phyloP scores from a whole-genome alignment of 345 rosid genomes.

The Salix arbutifolia region DNA sequence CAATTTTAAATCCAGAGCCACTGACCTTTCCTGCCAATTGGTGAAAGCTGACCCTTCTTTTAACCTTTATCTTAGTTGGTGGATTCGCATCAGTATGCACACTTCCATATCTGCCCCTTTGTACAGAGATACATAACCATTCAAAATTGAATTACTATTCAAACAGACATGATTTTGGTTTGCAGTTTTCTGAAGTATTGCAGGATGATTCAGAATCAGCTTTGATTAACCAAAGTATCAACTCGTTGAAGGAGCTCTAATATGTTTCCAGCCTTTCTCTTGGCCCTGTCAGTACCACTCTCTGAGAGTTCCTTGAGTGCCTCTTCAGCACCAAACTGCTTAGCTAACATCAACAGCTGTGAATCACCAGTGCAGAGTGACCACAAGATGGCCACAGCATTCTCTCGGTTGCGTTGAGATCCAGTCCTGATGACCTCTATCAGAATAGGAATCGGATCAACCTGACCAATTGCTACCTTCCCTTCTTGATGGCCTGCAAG shows the following conservation, averaged over 20 bases:
- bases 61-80: background rate
- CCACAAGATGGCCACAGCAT: conserved; percentile 83
- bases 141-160: background rate
- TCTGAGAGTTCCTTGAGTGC: conserved; percentile 73
- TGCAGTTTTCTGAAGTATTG: background rate
- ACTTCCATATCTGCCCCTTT: background rate
- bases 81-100: background rate
- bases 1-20: background rate
- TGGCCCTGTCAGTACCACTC: conserved; percentile 92
- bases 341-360: conserved; percentile 61
- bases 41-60: background rate
- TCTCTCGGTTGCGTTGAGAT: conserved; percentile 90
- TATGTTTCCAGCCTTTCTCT: conserved; percentile 81
- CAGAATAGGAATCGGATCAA: conserved; percentile 62
- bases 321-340: conserved; percentile 67
- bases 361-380: conserved; percentile 60
- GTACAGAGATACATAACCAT: background rate
- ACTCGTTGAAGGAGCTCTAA: conserved; percentile 63
- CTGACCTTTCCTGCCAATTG: background rate
- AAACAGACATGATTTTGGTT: background rate
- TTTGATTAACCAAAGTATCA: conserved; percentile 27
- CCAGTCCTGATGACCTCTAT: conserved; percentile 81
- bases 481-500: conserved; percentile 92
- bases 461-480: conserved; percentile 66
- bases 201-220: conserved; percentile 11